Percentiles rank a stretch among this genome's conserved stretches.
phyloP scores from a whole-genome alignment of 2,329 filamentous ascomycete species.

The Paecilomyces formosus region DNA sequence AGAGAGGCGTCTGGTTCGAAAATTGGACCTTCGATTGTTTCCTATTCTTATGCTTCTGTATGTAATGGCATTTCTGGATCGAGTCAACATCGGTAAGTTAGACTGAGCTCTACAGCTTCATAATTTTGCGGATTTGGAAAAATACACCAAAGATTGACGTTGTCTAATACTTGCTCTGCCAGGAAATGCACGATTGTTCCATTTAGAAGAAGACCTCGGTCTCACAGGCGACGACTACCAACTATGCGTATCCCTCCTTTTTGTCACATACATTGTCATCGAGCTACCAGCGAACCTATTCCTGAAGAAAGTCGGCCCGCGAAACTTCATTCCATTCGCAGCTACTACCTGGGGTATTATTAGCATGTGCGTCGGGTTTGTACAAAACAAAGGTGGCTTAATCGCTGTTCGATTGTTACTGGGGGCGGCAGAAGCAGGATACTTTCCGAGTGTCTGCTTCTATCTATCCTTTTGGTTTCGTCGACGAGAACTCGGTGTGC shows the following conservation, averaged over 20 bases:
- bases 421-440: conserved; percentile 10
- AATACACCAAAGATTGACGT: neutral
- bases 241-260: neutral
- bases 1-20: conserved; percentile 9
- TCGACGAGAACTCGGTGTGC: conserved; percentile 23
- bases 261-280: neutral
- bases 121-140: neutral
- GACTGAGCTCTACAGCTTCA: neutral
- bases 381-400: neutral
- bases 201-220: neutral
- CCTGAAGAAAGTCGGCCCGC: neutral
- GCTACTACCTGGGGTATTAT: neutral
- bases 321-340: neutral
- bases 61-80: neutral
- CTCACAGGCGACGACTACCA: neutral
- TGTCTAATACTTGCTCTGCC: neutral
- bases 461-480: conserved; percentile 31
- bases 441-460: conserved; percentile 20
- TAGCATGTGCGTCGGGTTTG: neutral
- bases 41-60: conserved; percentile 4
- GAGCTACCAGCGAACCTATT: neutral
- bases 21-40: conserved; percentile 14
- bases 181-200: neutral
- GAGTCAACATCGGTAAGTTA: neutral
- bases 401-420: conserved; percentile 10